Base-by-base conservation (phyloP, 2,329 filamentous ascomycete genomes). In the Ophiognomonia clavigignenti-juglandacearum region DNA sequence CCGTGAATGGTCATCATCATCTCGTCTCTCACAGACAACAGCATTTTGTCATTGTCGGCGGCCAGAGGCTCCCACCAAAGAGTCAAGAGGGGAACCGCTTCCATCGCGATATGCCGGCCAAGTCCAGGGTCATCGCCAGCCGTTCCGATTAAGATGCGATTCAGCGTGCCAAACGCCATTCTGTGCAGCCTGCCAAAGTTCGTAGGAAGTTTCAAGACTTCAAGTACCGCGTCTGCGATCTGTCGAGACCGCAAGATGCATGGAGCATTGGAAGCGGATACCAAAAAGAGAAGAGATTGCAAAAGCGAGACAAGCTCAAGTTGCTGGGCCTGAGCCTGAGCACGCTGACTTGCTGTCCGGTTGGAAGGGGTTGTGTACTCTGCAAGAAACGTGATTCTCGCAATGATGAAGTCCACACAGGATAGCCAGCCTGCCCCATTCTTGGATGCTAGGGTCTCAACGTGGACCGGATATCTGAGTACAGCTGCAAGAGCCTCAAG, bases 1-100 rank as follows among this genome's bases (percentile, higher is more conserved):
- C 80, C 70, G 52, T 86, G 81, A 23, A 96, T 69, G 1, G 81
- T 80, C 55, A 82, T 82, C 27, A 95, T 72, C 62, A 96, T 85
- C 62, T 90, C 88, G 54, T 92, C 86, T 55, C 85, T 82, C 41
- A 93, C 64, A 2, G 73, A 73, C 52, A 76, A 80, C 53, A 80
- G 74, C 57, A 79, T 74, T 57, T 80, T 75, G 54, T 82, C 75
- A 56, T 82, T 74, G 13, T 77, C 75, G 22, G 76, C 65, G 38
- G 79, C 77, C 55, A 86, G 87, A n/a, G 78, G 76, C 53, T 82
- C 74, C 91, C 92, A 98, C 68, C 89, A 81, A 41, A 80, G 76
- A 46, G 78, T 80, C 54, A 96, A 80, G 37, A 91, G 64, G 1
- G 88, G 85, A 20, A 96, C 60, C 7, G 91, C 62, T 6, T 78